Percentiles rank a stretch among this genome's conserved stretches.
These are phyloP conservation scores for Penicillium oxalicum DNA, from an alignment of 2,329 filamentous ascomycete genomes.

Conservation along the genomic window DNA sequence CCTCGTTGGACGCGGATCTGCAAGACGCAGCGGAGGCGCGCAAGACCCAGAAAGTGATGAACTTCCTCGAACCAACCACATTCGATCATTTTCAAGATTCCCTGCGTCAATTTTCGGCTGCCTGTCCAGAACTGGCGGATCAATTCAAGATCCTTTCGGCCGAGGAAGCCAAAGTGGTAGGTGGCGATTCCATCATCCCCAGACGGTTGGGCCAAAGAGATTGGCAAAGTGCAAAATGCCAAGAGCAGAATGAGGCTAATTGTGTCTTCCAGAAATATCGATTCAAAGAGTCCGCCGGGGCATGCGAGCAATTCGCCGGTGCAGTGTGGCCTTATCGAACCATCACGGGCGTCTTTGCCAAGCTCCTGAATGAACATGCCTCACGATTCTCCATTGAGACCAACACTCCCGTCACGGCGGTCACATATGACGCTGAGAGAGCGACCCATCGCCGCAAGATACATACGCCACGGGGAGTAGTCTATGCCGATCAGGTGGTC, in stretches of 20 bases:
- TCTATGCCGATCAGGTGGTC: conserved; percentile 46
- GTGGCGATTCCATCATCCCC: not conserved
- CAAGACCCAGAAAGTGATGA: conserved; percentile 2
- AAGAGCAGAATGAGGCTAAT: not conserved
- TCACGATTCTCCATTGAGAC: conserved; percentile 18
- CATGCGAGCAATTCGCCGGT: conserved; percentile 4
- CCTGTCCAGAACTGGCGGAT: conserved; percentile 1
- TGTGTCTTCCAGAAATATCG: conserved; percentile 8
- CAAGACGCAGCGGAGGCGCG: not conserved
- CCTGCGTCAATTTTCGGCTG: not conserved
- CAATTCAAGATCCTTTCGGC: conserved; percentile 2
- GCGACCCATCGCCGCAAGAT: conserved; percentile 32
- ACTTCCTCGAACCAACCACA: not conserved
- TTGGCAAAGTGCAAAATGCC: not conserved
- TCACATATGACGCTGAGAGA: conserved; percentile 1
- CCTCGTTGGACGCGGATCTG: not conserved
- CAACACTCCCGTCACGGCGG: conserved; percentile 13
- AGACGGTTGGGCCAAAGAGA: too few species aligned
- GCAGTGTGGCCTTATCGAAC: conserved; percentile 22
- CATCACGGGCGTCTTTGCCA: conserved; percentile 13
- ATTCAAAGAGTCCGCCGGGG: conserved; percentile 7
- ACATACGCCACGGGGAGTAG: conserved; percentile 39
- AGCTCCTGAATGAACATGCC: conserved; percentile 9
- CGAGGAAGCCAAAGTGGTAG: conserved; percentile 1
- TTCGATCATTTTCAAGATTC: conserved; percentile 1